Base-by-base conservation (phyloP, 768 basidiomycete genomes). In the Pseudohyphozyma bogoriensis region DNA sequence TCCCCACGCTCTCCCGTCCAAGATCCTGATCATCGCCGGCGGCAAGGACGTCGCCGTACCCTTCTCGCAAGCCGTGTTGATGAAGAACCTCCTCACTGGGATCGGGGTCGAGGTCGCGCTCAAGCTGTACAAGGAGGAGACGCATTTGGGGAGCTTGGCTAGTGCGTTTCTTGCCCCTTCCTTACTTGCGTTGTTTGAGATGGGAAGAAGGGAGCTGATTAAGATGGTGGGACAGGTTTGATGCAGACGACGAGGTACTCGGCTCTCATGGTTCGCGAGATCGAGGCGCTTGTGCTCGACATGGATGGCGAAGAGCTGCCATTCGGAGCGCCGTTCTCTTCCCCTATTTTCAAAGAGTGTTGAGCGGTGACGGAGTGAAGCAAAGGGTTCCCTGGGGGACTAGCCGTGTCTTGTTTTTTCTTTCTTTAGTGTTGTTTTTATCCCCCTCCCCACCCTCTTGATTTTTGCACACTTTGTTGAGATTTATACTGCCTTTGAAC, bases 221-320 rank as follows among this genome's bases (percentile, higher is more conserved):
- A 16, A 2, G 20, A 7, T n/a, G 15, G 12, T n/a, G 26, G 7
- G 9, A 18, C 40, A 63, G 62, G 57, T 32, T 44, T 63, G 42
- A 63, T 59, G 62, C 62, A 59, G 33, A 16, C n/a, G 35, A 63
- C 62, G 9, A 52, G 36, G 29, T 63, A 63, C 29, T 58, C 56
- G 15, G 33, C 54, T 3, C 37, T 59, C 24, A 24, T 63, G 18
- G 26, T 52, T 15, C 28, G 36, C 45, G 62, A 63, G 31, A 58
- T 63, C 12, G 57, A 59, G 54, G 20, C 24, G 24, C 26, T 49
- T 15, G 47, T 49, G 29, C n/a, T n/a, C n/a, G n/a, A n/a, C n/a
- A n/a, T n/a, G n/a, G n/a, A n/a, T n/a, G n/a, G n/a, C n/a, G n/a
- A n/a, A n/a, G n/a, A n/a, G n/a, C n/a, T n/a, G n/a, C n/a, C n/a